Base-by-base conservation (phyloP, 176 grass and related monocot species). In the Carex kokanica region DNA sequence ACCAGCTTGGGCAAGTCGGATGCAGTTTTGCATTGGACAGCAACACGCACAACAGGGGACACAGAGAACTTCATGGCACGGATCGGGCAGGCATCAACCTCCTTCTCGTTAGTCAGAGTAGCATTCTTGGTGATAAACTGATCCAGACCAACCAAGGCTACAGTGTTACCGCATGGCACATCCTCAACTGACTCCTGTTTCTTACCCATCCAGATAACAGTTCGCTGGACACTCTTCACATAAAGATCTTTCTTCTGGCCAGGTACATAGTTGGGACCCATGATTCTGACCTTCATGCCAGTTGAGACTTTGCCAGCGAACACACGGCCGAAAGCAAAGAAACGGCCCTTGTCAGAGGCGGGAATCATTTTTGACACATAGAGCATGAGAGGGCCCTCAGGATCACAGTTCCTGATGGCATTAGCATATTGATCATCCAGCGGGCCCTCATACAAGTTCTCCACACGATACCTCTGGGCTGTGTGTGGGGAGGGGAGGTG, bases 291-390 rank as follows among this genome's bases (percentile, higher is more conserved):
- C 89, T 97, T 97, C 91, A 88, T 88, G 16, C 94, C 91, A n/a
- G 94, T 93, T 14, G 91, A 87, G 15, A 93, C 87, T 83, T 34
- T 93, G 8, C 94, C 94, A 20, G 91, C 64, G 14, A 97, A 97
- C 14, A 97, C 94, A 73, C 89, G 89, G 4, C 91, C 92, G 11
- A 94, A 94, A 32, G 92, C 92, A 88, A 86, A 94, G 83, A 97
- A 97, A 17, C 93, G 90, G 6, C 91, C 93, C 74, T 93, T 97
- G 45, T 97, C 91, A 78, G 93, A 97, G 31, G 93, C 91, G 11
- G 93, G 93, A 91, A 96, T 96, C 93, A 96, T 96, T 86, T 96
- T 96, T 6, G 93, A 96, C 41, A 97, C 94, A 54, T 97, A 97
- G 25, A 97, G 54, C 91, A 97, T 93, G 83, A 93, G 94, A 61